Evolutionary conservation across 2,329 filamentous ascomycete species (phyloP).

Genomic region (Fusarium sp.): DNA sequence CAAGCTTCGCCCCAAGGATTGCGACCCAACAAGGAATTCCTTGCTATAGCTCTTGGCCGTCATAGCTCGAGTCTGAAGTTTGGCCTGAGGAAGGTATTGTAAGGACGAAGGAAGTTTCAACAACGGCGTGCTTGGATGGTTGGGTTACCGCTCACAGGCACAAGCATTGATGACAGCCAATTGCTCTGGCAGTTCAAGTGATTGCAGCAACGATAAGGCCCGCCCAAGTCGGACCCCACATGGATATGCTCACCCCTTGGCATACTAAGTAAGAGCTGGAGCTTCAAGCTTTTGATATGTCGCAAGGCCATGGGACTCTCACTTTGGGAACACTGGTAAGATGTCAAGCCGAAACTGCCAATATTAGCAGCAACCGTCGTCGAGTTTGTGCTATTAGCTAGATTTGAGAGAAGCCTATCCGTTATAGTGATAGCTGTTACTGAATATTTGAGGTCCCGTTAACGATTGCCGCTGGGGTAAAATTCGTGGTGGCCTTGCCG

Average conservation of each 20-base stretch:
- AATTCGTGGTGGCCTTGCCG: conserved; percentile 13
- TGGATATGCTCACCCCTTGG: conserved; percentile 32
- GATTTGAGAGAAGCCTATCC: neutral
- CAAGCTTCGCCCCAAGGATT: conserved; percentile 35
- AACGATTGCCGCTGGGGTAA: conserved; percentile 23
- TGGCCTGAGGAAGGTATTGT: neutral
- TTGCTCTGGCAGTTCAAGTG: conserved; percentile 3
- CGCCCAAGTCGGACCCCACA: conserved; percentile 21
- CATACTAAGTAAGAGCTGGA: conserved; percentile 1
- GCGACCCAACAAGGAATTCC: conserved; percentile 21
- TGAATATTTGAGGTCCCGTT: neutral
- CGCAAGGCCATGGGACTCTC: neutral
- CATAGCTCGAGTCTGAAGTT: conserved; percentile 1
- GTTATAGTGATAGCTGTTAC: neutral
- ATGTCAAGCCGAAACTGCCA: neutral
- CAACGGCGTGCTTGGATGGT: neutral
- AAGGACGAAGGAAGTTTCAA: neutral
- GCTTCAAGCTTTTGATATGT: conserved; percentile 10
- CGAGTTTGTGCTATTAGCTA: neutral
- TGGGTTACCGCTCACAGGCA: neutral
- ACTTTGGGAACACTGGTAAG: neutral
- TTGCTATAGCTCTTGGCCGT: conserved; percentile 16
- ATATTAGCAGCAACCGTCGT: neutral
- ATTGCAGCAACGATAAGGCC: conserved; percentile 1
- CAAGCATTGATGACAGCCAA: neutral